Evolutionary conservation across 78 protist genomes (phyloP).

Genomic region (Chrysochromulina parva): DNA sequence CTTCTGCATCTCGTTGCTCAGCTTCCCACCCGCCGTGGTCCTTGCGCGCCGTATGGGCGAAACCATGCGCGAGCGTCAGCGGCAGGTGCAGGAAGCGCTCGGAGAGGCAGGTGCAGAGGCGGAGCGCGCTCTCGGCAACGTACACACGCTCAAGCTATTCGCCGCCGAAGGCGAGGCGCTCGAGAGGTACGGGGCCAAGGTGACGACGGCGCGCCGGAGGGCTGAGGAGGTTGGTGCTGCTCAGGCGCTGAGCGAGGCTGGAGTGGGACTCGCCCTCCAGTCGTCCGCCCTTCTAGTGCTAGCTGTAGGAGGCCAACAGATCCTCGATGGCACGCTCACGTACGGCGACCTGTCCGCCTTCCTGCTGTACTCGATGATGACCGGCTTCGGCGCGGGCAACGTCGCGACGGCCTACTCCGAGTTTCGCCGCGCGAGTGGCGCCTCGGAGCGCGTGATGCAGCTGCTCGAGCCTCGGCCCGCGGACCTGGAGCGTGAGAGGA

Average conservation of each 20-base stretch:
- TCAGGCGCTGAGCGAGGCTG: not conserved
- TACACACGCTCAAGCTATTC: not conserved
- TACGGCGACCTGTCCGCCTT: slow-evolving; percentile 71
- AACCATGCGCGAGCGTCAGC: not conserved
- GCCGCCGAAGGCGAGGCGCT: not conserved
- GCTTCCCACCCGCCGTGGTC: not conserved
- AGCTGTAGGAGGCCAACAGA: slow-evolving; percentile 65
- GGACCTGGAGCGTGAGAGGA: no score
- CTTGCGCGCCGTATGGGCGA: not conserved
- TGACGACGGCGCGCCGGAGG: no score
- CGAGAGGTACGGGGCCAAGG: not conserved
- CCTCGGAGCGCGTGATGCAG: slow-evolving; percentile 65
- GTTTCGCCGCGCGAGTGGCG: slow-evolving; percentile 70
- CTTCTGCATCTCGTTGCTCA: not conserved
- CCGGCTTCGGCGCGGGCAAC: slow-evolving; percentile 59
- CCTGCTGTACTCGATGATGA: slow-evolving; percentile 69
- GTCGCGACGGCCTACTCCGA: slow-evolving; percentile 27
- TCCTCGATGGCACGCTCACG: slow-evolving; percentile 46
- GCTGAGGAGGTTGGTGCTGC: not conserved
- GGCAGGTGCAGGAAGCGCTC: not conserved
- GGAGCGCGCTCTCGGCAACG: not conserved
- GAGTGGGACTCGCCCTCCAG: not conserved
- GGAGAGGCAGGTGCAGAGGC: not conserved
- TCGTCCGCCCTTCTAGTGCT: not conserved
- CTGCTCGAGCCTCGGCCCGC: not conserved